Percentiles rank a stretch among this genome's conserved stretches.
Evolutionary conservation across 1,284 basidiomycete species (phyloP).

Genomic region (Sporisorium iseilematis-ciliati): DNA sequence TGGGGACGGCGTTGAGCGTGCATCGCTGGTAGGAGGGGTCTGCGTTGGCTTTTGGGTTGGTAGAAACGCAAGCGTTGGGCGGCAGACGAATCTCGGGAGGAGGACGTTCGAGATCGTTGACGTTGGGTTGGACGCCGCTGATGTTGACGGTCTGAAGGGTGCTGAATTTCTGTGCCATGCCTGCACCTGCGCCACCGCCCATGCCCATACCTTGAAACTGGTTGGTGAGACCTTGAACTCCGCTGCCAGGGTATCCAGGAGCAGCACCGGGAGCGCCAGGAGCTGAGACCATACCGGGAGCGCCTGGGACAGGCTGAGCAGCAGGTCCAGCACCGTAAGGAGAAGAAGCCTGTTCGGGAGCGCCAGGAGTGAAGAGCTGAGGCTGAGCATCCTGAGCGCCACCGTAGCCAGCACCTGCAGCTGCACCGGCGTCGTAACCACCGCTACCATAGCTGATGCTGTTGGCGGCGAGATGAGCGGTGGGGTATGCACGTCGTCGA

Average conservation of each 20-base stretch:
- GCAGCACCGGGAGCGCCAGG: conserved; percentile 23
- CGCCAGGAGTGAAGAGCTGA: conserved; percentile 56
- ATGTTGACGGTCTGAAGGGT: conserved; percentile 62
- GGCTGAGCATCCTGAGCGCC: conserved; percentile 44
- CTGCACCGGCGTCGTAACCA: conserved; percentile 70
- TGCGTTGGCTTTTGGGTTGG: conserved; percentile 83
- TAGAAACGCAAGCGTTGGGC: conserved; percentile 82
- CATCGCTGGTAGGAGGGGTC: conserved; percentile 92
- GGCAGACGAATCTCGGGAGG: conserved; percentile 92
- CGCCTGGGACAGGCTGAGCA: conserved; percentile 38
- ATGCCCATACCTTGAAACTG: conserved; percentile 91
- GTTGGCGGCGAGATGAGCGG: conserved; percentile 70
- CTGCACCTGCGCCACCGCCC: conserved; percentile 70
- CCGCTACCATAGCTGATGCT: conserved; percentile 68
- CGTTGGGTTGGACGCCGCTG: conserved; percentile 75
- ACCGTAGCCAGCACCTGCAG: conserved; percentile 64
- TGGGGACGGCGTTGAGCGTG: conserved; percentile 92
- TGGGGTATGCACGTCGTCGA: conserved; percentile 71
- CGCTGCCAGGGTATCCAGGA: conserved; percentile 39
- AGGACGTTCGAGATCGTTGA: conserved; percentile 81
- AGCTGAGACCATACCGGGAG: conserved; percentile 36
- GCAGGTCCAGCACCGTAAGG: conserved; percentile 32
- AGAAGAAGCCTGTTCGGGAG: conserved; percentile 40
- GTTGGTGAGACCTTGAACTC: conserved; percentile 78
- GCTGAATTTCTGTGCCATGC: conserved; percentile 46